Base-by-base conservation (phyloP, 441 rosid genomes). In the Codiaeum variegatum region DNA sequence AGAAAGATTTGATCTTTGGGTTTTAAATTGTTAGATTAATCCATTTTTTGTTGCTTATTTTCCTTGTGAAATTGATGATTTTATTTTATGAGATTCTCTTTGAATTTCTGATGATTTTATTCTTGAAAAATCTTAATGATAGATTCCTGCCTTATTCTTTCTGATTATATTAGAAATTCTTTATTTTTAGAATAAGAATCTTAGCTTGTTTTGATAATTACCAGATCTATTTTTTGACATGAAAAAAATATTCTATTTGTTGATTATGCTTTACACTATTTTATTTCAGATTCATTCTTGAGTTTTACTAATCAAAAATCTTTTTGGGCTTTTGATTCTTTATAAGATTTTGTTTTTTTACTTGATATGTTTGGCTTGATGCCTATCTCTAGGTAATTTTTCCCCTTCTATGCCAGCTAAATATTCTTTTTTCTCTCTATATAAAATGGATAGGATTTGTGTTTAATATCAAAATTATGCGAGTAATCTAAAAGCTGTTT, bases 121-220 rank as follows among this genome's bases (percentile, higher is more conserved):
- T 60, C 62, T 38, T 31, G 23, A 11, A 29, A n/a, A 60, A 31
- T 60, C 32, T 60, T 31, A 23, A 60, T 31, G 42, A 6, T 28
- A 60, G 42, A 60, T 60, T 60, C 40, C 15, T 31, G 64, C 32
- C 21, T 5, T 60, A 6, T 60, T 60, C 23, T 31, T 60, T 29
- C 1, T 13, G n/a, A 60, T 60, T 40, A 29, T 31, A 31, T 31
- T 10, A 7, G 36, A 16, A 66, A 46, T 28, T 66, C 56, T 16
- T 66, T 38, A 44, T 66, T 24, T 66, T 18, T 38, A 18, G 34
- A 66, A 21, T 46, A 44, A 47, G 69, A 66, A 66, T 66, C 69
- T 66, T 26, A 38, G 7, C 55, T 66, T 32, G 71, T 21, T 3
- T 32, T 21, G 68, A 42, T 44, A 12, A 51, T 55, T 32, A 6